A percentile compares a stretch with the other conserved stretches of the same genome.
phyloP scores from a whole-genome alignment of 371 early-diverging fungal species.

The Mucor mucedo region DNA sequence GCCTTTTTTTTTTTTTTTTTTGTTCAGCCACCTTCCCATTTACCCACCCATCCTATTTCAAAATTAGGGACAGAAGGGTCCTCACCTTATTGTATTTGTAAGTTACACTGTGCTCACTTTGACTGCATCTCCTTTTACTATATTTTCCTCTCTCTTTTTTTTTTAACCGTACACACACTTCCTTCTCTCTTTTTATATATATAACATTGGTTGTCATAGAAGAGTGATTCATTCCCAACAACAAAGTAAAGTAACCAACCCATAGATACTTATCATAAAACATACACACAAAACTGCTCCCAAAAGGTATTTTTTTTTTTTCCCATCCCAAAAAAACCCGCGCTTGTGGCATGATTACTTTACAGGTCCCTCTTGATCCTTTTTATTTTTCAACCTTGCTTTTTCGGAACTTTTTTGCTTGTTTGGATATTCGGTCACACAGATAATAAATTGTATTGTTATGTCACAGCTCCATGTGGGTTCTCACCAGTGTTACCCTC shows the following conservation, averaged over 20 bases:
- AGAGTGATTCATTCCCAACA: background rate
- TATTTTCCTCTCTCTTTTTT: background rate
- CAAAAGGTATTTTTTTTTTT: background rate
- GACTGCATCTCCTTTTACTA: background rate
- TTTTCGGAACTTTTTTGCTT: background rate
- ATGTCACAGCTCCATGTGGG: constrained; percentile 1
- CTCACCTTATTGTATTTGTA: background rate
- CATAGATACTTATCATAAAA: too few species aligned
- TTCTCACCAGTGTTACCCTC: constrained; percentile 3
- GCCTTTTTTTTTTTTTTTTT: constrained; percentile 23
- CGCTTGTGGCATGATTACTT: background rate
- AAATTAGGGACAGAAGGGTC: constrained; percentile 27
- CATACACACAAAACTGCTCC: background rate
- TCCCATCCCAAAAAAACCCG: too few species aligned
- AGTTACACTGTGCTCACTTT: background rate
- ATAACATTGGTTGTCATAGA: background rate
- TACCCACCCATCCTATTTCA: background rate
- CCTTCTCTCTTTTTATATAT: background rate
- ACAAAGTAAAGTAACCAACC: too few species aligned
- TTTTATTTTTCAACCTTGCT: constrained; percentile 2
- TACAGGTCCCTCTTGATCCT: constrained; percentile 15
- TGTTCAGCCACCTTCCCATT: constrained; percentile 26
- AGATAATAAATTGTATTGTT: background rate
- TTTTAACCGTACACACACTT: too few species aligned
- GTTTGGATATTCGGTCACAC: constrained; percentile 3